Evolutionary conservation across 2,329 filamentous ascomycete species (phyloP), one percentile per base, ranked within the genome.

Genomic region (Talaromyces sp.): DNA sequence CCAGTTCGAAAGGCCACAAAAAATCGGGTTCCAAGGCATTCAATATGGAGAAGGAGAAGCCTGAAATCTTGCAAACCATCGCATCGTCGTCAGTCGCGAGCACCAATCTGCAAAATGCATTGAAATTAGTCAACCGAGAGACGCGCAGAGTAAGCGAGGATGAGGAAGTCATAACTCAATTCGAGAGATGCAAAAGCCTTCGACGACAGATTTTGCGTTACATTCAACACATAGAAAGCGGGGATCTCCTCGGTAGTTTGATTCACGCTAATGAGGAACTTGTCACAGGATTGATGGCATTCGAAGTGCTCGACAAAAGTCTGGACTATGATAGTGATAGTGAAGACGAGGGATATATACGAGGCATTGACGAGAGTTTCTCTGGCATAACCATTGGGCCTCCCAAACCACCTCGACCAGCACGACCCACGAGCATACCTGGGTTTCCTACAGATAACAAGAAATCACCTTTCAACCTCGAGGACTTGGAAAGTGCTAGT

Each of bases 191-290:
- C 83, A 98, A 97, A 77, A 84, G 87, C 57, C 85, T 98, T 13
- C 87, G 95, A 58, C 86, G 92, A 65, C 91, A 92, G 74, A 90
- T 98, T 35, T 76, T 98, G 45, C 90, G 93, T 64, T 98, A 97
- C 75, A 97, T 98, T 68, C 92, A 98, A 73, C 86, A 93, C 60
- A 90, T 98, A 13, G 92, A 97, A 75, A 89, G 88, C 9, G 94
- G 98, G 73, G 89, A 98, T 73, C 97, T 91, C 84, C 88, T 99
- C 9, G 95, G 94, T 49, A 89, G 92, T 67, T 84, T 99, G 4
- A 88, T 99, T 19, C 92, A 95, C 72, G 93, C 94, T 69, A 98
- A 99, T 72, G 95, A 99, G 72, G 91, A 96, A 77, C 88, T 99
- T n/a, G 91, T 98, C 47, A 90, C 90, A 67, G 92, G 93, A 1